A percentile compares a stretch with the other conserved stretches of the same genome.
These are phyloP conservation scores for Galerina marginata DNA, from an alignment of 768 basidiomycete species.

Conservation along the genomic window DNA sequence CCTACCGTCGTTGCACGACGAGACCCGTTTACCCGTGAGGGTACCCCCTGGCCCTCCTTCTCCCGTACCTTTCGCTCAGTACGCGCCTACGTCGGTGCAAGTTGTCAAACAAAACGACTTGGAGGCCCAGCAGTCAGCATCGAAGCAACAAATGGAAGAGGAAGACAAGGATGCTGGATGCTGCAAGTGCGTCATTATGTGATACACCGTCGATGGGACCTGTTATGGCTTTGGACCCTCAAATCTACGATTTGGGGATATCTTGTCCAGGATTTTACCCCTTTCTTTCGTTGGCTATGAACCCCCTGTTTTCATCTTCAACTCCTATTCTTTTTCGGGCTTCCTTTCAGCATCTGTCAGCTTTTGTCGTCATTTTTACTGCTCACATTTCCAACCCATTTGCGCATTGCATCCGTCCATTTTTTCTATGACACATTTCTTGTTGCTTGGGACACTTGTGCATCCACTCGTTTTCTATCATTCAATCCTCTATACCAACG, in stretches of 20 bases:
- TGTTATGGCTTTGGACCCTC: not conserved
- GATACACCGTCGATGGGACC: slow-evolving; percentile 33
- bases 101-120: not conserved
- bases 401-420: not conserved
- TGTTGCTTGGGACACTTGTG: slow-evolving; percentile 8
- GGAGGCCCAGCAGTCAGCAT: slow-evolving; percentile 31
- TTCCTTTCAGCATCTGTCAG: not conserved
- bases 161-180: slow-evolving; percentile 67
- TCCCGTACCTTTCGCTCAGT: slow-evolving; percentile 70
- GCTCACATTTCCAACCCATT: not conserved
- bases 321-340: not conserved
- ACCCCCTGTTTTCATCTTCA: not conserved
- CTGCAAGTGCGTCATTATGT: slow-evolving; percentile 89
- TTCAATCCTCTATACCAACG: slow-evolving; percentile 15
- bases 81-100: slow-evolving; percentile 38
- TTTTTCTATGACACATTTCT: not conserved
- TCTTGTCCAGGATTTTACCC: not conserved
- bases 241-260: not conserved
- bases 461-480: slow-evolving; percentile 15
- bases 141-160: slow-evolving; percentile 39
- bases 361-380: not conserved
- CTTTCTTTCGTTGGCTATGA: not conserved
- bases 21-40: slow-evolving; percentile 34
- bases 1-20: slow-evolving; percentile 29
- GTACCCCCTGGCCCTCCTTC: slow-evolving; percentile 49